Conservation (phyloP, 164 flowering plant species). For the Vitis cinerea region DNA sequence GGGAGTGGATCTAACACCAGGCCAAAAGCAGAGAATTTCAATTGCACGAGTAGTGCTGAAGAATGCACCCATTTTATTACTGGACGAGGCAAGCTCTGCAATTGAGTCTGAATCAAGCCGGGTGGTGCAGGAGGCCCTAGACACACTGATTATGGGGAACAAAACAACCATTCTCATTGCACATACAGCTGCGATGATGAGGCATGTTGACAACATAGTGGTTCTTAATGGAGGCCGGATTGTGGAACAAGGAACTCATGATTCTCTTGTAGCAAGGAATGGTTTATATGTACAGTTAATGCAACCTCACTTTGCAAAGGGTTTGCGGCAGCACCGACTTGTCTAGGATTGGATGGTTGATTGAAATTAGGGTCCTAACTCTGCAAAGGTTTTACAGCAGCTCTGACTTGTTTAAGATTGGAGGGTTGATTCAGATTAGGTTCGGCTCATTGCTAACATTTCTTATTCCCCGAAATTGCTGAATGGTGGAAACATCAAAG, state of each 20-base stretch:
- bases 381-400: no score
- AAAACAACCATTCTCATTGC: conserved; percentile 94
- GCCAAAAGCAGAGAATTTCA: conserved; percentile 97
- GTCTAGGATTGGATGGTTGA: conserved; percentile 31
- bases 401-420: conserved; percentile 16
- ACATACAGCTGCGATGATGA: conserved; percentile 96
- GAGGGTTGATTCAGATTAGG: conserved; percentile 13
- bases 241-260: conserved; percentile 96
- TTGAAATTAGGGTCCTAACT: background rate
- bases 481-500: background rate
- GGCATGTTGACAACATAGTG: conserved; percentile 94
- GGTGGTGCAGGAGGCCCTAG: conserved; percentile 97
- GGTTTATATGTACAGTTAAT: conserved; percentile 86
- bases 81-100: conserved; percentile 95
- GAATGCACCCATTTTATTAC: conserved; percentile 89
- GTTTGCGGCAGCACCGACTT: conserved; percentile 78
- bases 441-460: background rate
- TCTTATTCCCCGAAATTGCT: background rate
- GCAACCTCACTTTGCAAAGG: conserved; percentile 95
- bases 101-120: conserved; percentile 98
- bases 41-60: conserved; percentile 92
- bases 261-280: conserved; percentile 67
- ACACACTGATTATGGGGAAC: conserved; percentile 96
- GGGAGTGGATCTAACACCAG: conserved; percentile 93
- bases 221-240: conserved; percentile 93